Base-by-base conservation (phyloP, 352 stramenopile species). In the Phytopythium aichiense region DNA sequence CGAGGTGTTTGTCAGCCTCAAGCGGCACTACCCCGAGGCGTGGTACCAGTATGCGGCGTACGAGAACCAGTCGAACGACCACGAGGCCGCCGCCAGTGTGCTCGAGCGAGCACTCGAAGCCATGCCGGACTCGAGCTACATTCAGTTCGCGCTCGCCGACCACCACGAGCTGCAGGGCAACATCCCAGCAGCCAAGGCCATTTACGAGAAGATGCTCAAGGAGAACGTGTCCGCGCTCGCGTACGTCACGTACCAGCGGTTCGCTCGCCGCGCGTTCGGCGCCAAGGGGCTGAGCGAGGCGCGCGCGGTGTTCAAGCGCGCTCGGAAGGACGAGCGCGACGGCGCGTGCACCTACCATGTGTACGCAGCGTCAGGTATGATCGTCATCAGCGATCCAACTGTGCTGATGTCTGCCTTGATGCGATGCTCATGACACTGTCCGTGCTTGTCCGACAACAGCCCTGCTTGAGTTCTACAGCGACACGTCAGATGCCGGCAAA, bases 21-120 rank as follows among this genome's bases (percentile, higher is more conserved):
- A 91, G 60, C 77, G 81, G 7, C 79, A 89, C 64, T 87, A 86
- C 38, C 84, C 85, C 3, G 87, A 96, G 64, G 76, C 81, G 3
- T 96, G 87, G 87, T 94, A 91, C 64, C 87, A 94, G 64, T 96
- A 93, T 53, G 81, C 85, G 16, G 71, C 75, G 8, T 92, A 92
- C 54, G 87, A 96, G 51, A 92, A 80, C 53, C 81, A 92, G 31
- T 74, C 68, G 7, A 86, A 89, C 37, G 87, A 96, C 48, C 73
- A 64, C 0, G 87, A 94, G 20, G 84, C 84, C 11, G 83, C 85
- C 9, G 77, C 71, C 0, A 64, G 60, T 28, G 76, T 96, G 20
- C 90, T 92, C 51, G 77, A 92, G 56, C 84, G 83, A 16, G 82
- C 79, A 6, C 60, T 92, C 37, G 87, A 89, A n/a, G 86, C 81